These are phyloP conservation scores for Aspergillus campestris DNA, from an alignment of 495 filamentous ascomycete species.

Conservation along the genomic window DNA sequence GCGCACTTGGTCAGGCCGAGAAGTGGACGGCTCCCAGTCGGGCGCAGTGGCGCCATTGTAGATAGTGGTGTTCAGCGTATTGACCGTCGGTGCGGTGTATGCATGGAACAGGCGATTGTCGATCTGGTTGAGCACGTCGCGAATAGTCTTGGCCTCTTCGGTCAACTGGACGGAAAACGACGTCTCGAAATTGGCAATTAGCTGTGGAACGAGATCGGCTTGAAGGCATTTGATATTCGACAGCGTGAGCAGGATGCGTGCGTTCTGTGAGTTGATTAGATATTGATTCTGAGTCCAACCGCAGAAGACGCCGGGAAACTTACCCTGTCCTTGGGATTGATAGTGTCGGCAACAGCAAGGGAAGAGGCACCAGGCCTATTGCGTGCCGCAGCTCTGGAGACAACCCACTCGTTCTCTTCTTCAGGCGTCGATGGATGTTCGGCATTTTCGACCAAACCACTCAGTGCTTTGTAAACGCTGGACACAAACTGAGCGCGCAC, in stretches of 20 bases:
- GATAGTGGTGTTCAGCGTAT: slow-evolving; percentile 54
- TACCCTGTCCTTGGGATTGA: slow-evolving; percentile 65
- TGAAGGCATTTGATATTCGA: slow-evolving; percentile 78
- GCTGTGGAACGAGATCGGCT: slow-evolving; percentile 65
- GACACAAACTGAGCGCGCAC: slow-evolving; percentile 82
- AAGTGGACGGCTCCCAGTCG: slow-evolving; percentile 57
- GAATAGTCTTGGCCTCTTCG: slow-evolving; percentile 81
- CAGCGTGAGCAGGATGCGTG: slow-evolving; percentile 86
- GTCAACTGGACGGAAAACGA: slow-evolving; percentile 84
- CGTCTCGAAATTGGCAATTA: slow-evolving; percentile 81
- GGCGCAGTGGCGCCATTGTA: slow-evolving; percentile 58
- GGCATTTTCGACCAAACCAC: slow-evolving; percentile 93
- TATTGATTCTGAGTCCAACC: slow-evolving; percentile 10
- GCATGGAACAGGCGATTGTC: slow-evolving; percentile 82
- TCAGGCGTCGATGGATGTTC: slow-evolving; percentile 56
- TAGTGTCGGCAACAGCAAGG: slow-evolving; percentile 40
- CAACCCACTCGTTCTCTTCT: slow-evolving; percentile 48
- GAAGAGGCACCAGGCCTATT: slow-evolving; percentile 25
- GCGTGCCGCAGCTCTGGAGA: slow-evolving; percentile 19
- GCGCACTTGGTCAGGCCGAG: slow-evolving; percentile 63
- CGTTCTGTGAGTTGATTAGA: slow-evolving; percentile 49
- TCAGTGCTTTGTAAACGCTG: slow-evolving; percentile 83
- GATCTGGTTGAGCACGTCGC: slow-evolving; percentile 82
- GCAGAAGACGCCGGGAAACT: slow-evolving; percentile 20
- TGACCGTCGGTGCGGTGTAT: slow-evolving; percentile 69